These are phyloP conservation scores for Termitomyces sp. DNA, from an alignment of 768 basidiomycete genomes.

Conservation along the genomic window DNA sequence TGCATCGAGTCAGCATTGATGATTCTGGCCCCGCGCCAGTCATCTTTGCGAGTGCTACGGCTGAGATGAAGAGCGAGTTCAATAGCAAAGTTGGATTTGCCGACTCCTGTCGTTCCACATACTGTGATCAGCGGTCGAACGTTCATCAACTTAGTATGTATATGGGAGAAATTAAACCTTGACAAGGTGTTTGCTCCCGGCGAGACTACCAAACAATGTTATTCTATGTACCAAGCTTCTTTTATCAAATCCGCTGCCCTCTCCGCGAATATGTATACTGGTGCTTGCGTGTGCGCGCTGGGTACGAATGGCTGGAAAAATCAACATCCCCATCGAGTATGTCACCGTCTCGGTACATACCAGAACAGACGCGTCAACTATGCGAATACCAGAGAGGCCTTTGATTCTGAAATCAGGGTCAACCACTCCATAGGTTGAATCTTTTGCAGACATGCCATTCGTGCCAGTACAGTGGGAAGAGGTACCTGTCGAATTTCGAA, in stretches of 20 bases:
- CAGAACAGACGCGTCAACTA: constrained; percentile 19
- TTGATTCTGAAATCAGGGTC: constrained; percentile 17
- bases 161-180: background rate
- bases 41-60: constrained; percentile 28
- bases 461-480: constrained; percentile 14
- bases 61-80: constrained; percentile 72
- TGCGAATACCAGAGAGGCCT: constrained; percentile 14
- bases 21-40: constrained; percentile 65
- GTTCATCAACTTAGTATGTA: constrained; percentile 23
- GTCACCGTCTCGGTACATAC: constrained; percentile 1
- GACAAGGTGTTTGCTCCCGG: background rate
- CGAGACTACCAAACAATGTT: background rate
- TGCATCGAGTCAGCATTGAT: constrained; percentile 99
- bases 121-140: constrained; percentile 74
- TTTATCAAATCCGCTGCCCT: constrained; percentile 18
- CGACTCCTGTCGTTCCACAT: constrained; percentile 93
- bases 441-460: constrained; percentile 12
- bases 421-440: constrained; percentile 15
- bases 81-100: constrained; percentile 90
- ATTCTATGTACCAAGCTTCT: background rate
- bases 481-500: constrained; percentile 8
- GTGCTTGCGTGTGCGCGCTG: constrained; percentile 14
- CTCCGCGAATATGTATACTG: constrained; percentile 18
- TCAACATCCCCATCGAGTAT: background rate
- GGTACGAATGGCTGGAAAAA: constrained; percentile 14